Conservation (phyloP, 306 rosid species). For the Alnus glutinosa region DNA sequence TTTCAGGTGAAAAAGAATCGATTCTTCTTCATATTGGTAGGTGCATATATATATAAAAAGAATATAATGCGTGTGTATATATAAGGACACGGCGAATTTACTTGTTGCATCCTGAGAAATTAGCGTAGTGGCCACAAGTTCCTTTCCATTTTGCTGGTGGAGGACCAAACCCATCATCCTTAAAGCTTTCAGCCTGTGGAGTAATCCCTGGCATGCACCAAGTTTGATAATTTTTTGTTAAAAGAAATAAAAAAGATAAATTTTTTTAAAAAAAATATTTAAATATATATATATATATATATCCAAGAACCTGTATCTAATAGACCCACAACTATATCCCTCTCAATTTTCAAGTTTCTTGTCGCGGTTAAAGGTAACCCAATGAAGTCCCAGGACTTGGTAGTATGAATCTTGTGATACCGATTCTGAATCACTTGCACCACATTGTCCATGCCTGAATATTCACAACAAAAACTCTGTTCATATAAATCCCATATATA, state of each 20-base stretch:
- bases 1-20: background rate
- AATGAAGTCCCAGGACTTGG: constrained; percentile 85
- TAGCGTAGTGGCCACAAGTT: constrained; percentile 57
- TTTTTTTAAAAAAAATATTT: too few relatives aligned
- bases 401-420: constrained; percentile 79
- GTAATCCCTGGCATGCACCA: constrained; percentile 52
- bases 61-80: background rate
- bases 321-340: constrained; percentile 63
- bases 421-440: constrained; percentile 58
- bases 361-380: constrained; percentile 66
- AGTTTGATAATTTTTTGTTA: background rate
- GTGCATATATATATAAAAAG: background rate
- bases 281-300: too few relatives aligned
- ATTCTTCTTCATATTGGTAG: background rate
- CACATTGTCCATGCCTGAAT: constrained; percentile 58
- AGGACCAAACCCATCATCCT: constrained; percentile 70
- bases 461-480: background rate
- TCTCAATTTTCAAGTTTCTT: constrained; percentile 52
- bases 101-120: constrained; percentile 95
- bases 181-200: constrained; percentile 79
- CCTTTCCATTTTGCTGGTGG: constrained; percentile 93
- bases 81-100: constrained; percentile 30
- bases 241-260: background rate
- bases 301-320: constrained; percentile 68
- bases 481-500: too few relatives aligned